Evolutionary conservation across 495 filamentous ascomycete genomes (phyloP), one percentile per base, ranked within the genome.

Genomic region (Lasiosphaeria ovina): DNA sequence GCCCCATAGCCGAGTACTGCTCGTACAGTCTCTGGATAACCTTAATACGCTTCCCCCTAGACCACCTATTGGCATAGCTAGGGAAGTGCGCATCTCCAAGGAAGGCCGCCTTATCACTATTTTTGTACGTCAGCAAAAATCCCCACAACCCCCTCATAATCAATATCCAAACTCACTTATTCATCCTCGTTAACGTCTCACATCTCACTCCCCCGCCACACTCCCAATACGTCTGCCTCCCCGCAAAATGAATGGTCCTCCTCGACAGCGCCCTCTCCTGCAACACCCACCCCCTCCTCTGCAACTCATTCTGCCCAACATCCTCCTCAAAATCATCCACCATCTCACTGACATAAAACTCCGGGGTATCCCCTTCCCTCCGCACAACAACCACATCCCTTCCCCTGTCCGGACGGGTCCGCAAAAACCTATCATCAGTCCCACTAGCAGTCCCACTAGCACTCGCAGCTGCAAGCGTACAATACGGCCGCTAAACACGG

Each of bases 231-330:
- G 66, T 66, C 51, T 77, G 72, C 5, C 47, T 70, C 14, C 57
- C 59, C 0, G 71, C 72, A 58, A 77, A 78, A 60, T 73, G 63
- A 16, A 79, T 76, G 7, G 74, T 73, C 31, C 76, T 54, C 8
- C 70, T 66, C 1, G 76, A 65, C 16, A 79, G 55, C 0, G 64
- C 73, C 8, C 71, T 57, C 62, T 79, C 76, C 52, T 78, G 74
- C 31, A 77, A 47, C 0, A 77, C 71, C 76, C 76, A 79, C 0
- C 67, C 76, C 4, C 76, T 57, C 31, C 60, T 55, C 49, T 72
- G 73, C 1, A 78, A 65, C 1, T 47, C 54, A 3, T 57, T 66
- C 51, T 70, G 31, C 3, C 64, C 51, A 1, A 77, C 72, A 58
- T 78, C 62, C 2, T 49, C 9, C 3, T 69, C 34, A 50, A 75